These are phyloP conservation scores for Discostella pseudostelligera DNA, from an alignment of 108 stramenopile species.

Conservation along the genomic window DNA sequence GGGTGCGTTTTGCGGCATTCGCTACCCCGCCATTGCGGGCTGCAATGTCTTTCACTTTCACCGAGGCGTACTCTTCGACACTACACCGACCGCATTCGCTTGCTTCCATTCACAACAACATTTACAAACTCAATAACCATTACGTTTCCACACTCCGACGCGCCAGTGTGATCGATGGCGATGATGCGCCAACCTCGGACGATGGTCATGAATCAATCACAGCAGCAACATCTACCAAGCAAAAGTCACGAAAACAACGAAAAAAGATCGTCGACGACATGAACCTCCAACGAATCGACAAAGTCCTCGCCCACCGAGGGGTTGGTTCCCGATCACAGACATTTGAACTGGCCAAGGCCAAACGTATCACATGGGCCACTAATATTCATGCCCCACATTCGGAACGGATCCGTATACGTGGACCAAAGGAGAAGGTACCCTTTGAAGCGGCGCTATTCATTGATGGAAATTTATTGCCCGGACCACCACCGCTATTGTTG, in stretches of 20 bases:
- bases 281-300: slow-evolving; percentile 67
- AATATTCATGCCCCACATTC: slow-evolving; percentile 26
- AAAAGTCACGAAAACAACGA: slow-evolving; percentile 26
- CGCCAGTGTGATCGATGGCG: too few relatives aligned
- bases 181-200: too few relatives aligned
- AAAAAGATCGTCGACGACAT: slow-evolving; percentile 23
- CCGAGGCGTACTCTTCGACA: too few relatives aligned
- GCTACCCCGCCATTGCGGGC: neutral
- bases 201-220: neutral
- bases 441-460: slow-evolving; percentile 59
- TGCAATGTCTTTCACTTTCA: too few relatives aligned
- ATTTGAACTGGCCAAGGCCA: slow-evolving; percentile 59
- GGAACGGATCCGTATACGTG: slow-evolving; percentile 33
- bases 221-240: too few relatives aligned
- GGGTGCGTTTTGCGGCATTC: neutral
- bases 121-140: too few relatives aligned
- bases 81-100: too few relatives aligned
- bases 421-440: slow-evolving; percentile 68
- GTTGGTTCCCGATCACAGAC: slow-evolving; percentile 67
- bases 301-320: slow-evolving; percentile 78
- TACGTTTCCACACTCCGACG: too few relatives aligned
- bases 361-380: slow-evolving; percentile 49
- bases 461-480: slow-evolving; percentile 64
- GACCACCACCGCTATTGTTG: slow-evolving; percentile 58
- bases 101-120: too few relatives aligned